phyloP scores from a whole-genome alignment of 78 protist species.

The Tieghemostelium lacteum region DNA sequence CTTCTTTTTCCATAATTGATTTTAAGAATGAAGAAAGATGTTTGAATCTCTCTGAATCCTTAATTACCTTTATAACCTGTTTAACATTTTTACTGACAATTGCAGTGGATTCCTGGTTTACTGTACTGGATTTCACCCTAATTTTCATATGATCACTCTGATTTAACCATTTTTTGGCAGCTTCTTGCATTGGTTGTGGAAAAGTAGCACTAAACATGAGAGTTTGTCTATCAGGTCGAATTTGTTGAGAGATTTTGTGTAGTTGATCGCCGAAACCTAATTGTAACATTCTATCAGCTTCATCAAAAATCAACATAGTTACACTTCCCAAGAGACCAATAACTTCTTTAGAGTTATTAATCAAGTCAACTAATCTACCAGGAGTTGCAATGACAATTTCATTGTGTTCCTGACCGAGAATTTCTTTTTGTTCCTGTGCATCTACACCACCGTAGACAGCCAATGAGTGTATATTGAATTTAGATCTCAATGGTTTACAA shows the following conservation, averaged over 20 bases:
- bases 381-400: conserved; percentile 95
- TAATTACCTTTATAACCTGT: conserved; percentile 33
- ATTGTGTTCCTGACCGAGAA: conserved; percentile 93
- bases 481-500: conserved; percentile 90
- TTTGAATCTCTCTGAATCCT: conserved; percentile 24
- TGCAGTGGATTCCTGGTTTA: conserved; percentile 32
- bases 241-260: conserved; percentile 89
- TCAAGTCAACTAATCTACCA: conserved; percentile 95
- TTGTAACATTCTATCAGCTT: conserved; percentile 99
- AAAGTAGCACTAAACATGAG: conserved; percentile 99
- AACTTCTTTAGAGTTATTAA: conserved; percentile 88
- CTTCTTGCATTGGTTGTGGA: conserved; percentile 94
- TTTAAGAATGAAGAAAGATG: conserved; percentile 15
- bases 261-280: conserved; percentile 97
- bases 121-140: conserved; percentile 76
- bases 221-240: conserved; percentile 91
- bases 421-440: conserved; percentile 91
- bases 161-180: conserved; percentile 94
- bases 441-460: conserved; percentile 99
- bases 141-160: conserved; percentile 75
- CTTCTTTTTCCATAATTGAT: conserved; percentile 16
- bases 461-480: conserved; percentile 79
- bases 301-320: conserved; percentile 95
- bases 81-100: conserved; percentile 47
- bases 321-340: conserved; percentile 79